phyloP scores from a whole-genome alignment of 805 yeast genomes.

The Candida khao-thaluensis region DNA sequence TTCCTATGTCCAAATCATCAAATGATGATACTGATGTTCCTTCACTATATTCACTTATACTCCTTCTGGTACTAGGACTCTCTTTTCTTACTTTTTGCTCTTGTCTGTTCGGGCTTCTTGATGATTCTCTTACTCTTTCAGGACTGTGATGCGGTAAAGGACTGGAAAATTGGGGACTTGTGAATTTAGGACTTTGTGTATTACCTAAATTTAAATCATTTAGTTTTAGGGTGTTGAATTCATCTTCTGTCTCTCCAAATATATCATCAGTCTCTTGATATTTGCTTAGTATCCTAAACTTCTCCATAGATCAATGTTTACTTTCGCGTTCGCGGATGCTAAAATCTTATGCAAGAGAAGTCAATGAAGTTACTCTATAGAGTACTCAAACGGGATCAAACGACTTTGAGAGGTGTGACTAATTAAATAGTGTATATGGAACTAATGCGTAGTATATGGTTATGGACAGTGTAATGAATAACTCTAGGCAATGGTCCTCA shows the following conservation, averaged over 20 bases:
- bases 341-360: too few relatives aligned
- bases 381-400: too few relatives aligned
- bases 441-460: too few relatives aligned
- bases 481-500: slow-evolving; percentile 16
- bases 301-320: slow-evolving; percentile 4
- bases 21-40: slow-evolving; percentile 40
- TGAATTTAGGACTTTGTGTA: background rate
- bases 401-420: too few relatives aligned
- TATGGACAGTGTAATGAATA: too few relatives aligned
- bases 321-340: slow-evolving; percentile 1
- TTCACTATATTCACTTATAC: slow-evolving; percentile 39
- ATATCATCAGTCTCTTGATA: slow-evolving; percentile 25
- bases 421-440: too few relatives aligned
- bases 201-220: slow-evolving; percentile 9
- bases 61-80: slow-evolving; percentile 18
- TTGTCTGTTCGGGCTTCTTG: background rate
- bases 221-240: slow-evolving; percentile 25
- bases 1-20: slow-evolving; percentile 9
- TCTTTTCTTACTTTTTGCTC: background rate
- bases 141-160: slow-evolving; percentile 6
- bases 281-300: slow-evolving; percentile 6
- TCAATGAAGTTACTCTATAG: too few relatives aligned
- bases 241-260: slow-evolving; percentile 28
- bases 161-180: background rate
- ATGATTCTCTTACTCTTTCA: background rate